These are phyloP conservation scores for Friedmanniomyces simplex DNA, from an alignment of 495 filamentous ascomycete species.

Conservation along the genomic window DNA sequence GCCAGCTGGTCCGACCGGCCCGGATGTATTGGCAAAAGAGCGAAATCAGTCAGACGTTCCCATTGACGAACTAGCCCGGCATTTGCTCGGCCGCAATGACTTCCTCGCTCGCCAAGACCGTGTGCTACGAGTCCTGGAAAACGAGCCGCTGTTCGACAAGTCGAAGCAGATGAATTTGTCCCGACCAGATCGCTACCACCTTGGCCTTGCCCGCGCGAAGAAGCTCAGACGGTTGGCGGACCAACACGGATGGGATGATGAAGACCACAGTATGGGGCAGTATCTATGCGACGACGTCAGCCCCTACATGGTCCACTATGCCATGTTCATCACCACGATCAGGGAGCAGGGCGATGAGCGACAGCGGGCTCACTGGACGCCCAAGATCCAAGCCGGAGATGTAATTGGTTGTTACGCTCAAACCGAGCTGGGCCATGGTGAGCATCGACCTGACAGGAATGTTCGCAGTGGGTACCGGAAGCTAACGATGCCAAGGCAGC, in stretches of 20 bases:
- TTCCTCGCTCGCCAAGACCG: slow-evolving; percentile 37
- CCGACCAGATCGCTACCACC: slow-evolving; percentile 37
- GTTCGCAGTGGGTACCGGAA: no score
- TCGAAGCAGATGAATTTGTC: slow-evolving; percentile 36
- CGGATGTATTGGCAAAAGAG: slow-evolving; percentile 33
- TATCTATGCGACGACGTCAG: slow-evolving; percentile 40
- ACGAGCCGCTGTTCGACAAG: slow-evolving; percentile 36
- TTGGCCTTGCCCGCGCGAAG: slow-evolving; percentile 40
- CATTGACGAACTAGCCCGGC: slow-evolving; percentile 31
- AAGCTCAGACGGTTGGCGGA: slow-evolving; percentile 34
- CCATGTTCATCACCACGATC: slow-evolving; percentile 34
- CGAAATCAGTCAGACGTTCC: slow-evolving; percentile 32
- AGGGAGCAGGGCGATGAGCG: slow-evolving; percentile 37
- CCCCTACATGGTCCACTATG: slow-evolving; percentile 33
- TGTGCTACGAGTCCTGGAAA: slow-evolving; percentile 31
- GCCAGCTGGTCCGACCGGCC: slow-evolving; percentile 32
- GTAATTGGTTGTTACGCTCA: slow-evolving; percentile 38
- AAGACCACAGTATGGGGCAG: slow-evolving; percentile 38
- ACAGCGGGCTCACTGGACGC: slow-evolving; percentile 38
- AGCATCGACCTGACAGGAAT: no score
- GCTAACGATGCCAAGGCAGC: slow-evolving; percentile 24
- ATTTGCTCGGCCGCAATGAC: slow-evolving; percentile 34
- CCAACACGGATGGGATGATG: slow-evolving; percentile 33
- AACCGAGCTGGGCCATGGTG: slow-evolving; percentile 38
- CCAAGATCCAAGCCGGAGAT: slow-evolving; percentile 34